Evolutionary conservation across 2,329 filamentous ascomycete species (phyloP), one percentile per base, ranked within the genome.

Genomic region (Herpotrichia juniperi): DNA sequence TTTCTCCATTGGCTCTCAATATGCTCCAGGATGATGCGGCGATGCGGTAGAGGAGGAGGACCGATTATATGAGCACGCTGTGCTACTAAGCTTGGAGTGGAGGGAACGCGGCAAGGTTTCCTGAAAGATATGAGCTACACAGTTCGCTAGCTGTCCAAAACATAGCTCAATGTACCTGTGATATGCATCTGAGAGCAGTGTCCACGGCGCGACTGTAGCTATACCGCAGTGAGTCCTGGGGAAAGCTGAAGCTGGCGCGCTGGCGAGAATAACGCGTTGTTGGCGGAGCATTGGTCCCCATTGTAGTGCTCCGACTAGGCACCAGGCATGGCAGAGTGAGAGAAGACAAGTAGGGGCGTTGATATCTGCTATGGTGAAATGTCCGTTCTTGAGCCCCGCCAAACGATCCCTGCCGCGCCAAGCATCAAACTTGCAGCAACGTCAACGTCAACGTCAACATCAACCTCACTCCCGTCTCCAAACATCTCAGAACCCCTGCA

Each of bases 251-350:
- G 54, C 42, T 53, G 58, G 60, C 59, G 59, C 67, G 62, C 62
- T 59, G 51, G 56, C 51, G 42, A 62, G 48, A 50, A 62, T 56
- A 61, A 57, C 65, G 64, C 68, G 56, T 62, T 54, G 60, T 60
- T 54, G 59, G 61, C 54, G 57, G 56, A 65, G 65, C 69, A 73
- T 72, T 59, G 55, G 64, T 56, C 66, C 69, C 71, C 69, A 73
- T 73, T 52, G 58, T 63, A 59, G 62, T 65, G 67, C 66, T 64
- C 58, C 58, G 25, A 44, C 54, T 58, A 71, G 69, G 66, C 67
- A 69, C 63, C 54, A 56, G 54, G 46, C 50, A 53, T 46, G 48
- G 42, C 9, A 37, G 25, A 45, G 26, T 24, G 26, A 8, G 32
- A 21, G 31, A 16, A n/a, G 26, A 12, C 26, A 7, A n/a, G 16